Evolutionary conservation across 1,284 basidiomycete species (phyloP), one percentile per base, ranked within the genome.

Genomic region (Heterobasidion annosum): DNA sequence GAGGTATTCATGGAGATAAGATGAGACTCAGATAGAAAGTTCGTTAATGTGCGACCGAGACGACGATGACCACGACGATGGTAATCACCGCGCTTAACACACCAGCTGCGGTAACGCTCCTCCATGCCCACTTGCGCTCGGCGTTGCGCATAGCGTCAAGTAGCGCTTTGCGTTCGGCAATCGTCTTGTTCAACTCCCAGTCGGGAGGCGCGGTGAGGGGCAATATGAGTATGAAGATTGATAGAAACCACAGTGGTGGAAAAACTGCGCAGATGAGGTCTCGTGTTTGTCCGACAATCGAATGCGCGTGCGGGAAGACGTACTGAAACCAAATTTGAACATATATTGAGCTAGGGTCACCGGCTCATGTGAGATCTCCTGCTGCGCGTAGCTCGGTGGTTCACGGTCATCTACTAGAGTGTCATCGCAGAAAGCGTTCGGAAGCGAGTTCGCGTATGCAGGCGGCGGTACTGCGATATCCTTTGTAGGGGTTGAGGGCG

Each of bases 231-330:
- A 75, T 67, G 58, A 69, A 63, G 34, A 68, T 63, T 9, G 74
- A 73, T 4, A 71, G 59, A 8, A 66, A 58, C 73, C 74, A 75
- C 60, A 75, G 74, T 19, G 72, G 56, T 5, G 73, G 73, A 61
- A 73, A 75, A 53, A 75, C 73, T 75, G 45, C 4, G 15, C 5
- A 13, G 43, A 25, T 25, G 43, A 45, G 0, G 43, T 16, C 43
- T n/a, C 3, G 43, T 45, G 1, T 16, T n/a, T 13, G 2, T n/a
- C 8, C 15, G 15, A 16, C n/a, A 8, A n/a, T 9, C 12, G 43
- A n/a, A 19, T 19, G 43, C n/a, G 16, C 16, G 3, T 2, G 42
- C 42, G 43, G 15, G 3, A 19, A 45, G 43, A 45, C 43, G 8
- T 45, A 45, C 43, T 16, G 43, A 45, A 45, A n/a, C 43, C 15